Evolutionary conservation across 257 asterid genomes (phyloP), one percentile per base, ranked within the genome.

Genomic region (Solanum etuberosum): DNA sequence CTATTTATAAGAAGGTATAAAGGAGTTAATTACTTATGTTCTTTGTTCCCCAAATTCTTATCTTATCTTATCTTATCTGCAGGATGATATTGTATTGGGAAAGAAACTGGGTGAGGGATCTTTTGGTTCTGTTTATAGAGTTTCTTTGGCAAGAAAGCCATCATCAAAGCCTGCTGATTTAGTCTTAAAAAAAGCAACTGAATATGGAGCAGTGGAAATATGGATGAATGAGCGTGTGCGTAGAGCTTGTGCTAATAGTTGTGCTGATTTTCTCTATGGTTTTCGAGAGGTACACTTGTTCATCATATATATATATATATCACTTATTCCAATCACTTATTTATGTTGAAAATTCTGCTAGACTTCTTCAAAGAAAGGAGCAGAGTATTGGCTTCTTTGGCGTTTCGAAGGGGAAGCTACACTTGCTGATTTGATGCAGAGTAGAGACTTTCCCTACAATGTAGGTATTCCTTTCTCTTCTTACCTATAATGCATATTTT

Each of bases 191-290:
- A 97, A 91, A 90, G 98, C 98, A 31, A 91, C 99, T 35, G 99
- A 97, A 91, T 95, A 92, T 90, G 99, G 99, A 87, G 99, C 99
- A 11, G 99, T 97, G 87, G 99, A 97, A 96, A 95, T 97, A 92
- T 97, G 99, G 99, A 97, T 97, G 99, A 95, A 97, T 76, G 99
- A 97, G 90, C 98, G 98, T 42, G 98, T 91, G 40, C 90, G 99
- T 57, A 93, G 99, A 91, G 99, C 99, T 87, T 97, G 99, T 90
- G 91, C 99, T 7, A 97, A 87, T 87, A 97, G 99, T 88, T 94
- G 99, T 93, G 99, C 98, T 90, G 96, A 96, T 91, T 97, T 97
- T 90, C 6, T 94, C n/a, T 94, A 95, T 51, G 99, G 99, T 54
- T 97, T 97, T 89, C 95, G 90, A 82, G 98, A 97, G 98, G 98